phyloP scores from a whole-genome alignment of 2,329 filamentous ascomycete species.

The Sporothrix sp. region DNA sequence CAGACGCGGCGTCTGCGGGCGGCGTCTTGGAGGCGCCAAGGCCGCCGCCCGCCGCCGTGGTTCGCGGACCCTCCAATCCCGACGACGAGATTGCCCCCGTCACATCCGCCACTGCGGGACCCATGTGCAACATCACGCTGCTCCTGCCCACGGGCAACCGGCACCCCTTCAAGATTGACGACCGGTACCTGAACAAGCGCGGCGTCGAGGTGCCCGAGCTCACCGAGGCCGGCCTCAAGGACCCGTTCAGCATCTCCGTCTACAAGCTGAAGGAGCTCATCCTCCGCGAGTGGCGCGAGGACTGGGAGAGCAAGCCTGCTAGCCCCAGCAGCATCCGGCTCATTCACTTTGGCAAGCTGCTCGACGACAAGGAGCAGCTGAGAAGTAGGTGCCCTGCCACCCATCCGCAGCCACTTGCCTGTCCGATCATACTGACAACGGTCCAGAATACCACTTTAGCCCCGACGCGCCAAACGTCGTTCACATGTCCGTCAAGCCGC shows the following conservation, averaged over 20 bases:
- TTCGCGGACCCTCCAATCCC: slow-evolving; percentile 20
- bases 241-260: slow-evolving; percentile 83
- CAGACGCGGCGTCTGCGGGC: not conserved
- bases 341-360: slow-evolving; percentile 82
- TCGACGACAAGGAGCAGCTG: slow-evolving; percentile 79
- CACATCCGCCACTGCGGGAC: slow-evolving; percentile 18
- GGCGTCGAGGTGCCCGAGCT: slow-evolving; percentile 65
- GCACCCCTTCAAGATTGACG: slow-evolving; percentile 84
- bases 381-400: slow-evolving; percentile 52
- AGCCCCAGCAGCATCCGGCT: slow-evolving; percentile 83
- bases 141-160: slow-evolving; percentile 71
- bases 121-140: slow-evolving; percentile 65
- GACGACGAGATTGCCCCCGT: slow-evolving; percentile 8
- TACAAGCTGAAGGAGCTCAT: slow-evolving; percentile 94
- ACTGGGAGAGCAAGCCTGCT: slow-evolving; percentile 81
- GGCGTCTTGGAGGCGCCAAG: slow-evolving; percentile 4
- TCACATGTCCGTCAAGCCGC: slow-evolving; percentile 88
- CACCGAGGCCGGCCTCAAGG: slow-evolving; percentile 48
- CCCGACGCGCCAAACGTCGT: slow-evolving; percentile 69
- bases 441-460: slow-evolving; percentile 67
- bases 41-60: slow-evolving; percentile 6
- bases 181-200: slow-evolving; percentile 72
- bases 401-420: not conserved
- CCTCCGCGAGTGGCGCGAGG: slow-evolving; percentile 80
- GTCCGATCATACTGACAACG: not conserved